Percentiles rank a stretch among this genome's conserved stretches.
These are phyloP conservation scores for Candida sakaeoensis DNA, from an alignment of 805 yeast genomes.

Conservation along the genomic window DNA sequence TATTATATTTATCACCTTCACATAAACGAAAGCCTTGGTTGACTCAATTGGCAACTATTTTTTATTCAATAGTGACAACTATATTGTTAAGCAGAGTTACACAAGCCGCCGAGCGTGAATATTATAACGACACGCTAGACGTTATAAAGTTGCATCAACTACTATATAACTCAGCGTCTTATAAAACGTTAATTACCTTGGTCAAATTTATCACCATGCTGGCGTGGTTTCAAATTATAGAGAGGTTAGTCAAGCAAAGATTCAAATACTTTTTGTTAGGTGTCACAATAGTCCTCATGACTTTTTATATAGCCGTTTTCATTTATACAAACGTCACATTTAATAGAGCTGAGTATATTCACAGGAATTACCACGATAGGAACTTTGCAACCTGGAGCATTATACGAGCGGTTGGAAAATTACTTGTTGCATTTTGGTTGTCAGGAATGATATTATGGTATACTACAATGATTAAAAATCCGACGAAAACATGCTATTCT, in stretches of 20 bases:
- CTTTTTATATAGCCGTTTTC: conserved; percentile 18
- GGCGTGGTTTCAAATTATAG: conserved; percentile 54
- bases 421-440: conserved; percentile 25
- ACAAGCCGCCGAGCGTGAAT: conserved; percentile 46
- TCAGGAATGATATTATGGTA: conserved; percentile 34
- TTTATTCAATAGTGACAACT: conserved; percentile 53
- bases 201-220: conserved; percentile 43
- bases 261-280: conserved; percentile 24
- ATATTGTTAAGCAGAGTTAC: conserved; percentile 47
- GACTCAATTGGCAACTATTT: conserved; percentile 54
- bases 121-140: conserved; percentile 51
- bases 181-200: conserved; percentile 38
- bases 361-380: not conserved
- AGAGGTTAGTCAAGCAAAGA: conserved; percentile 28
- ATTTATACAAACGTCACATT: conserved; percentile 12
- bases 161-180: conserved; percentile 35
- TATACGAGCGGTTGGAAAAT: conserved; percentile 26
- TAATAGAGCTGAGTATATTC: conserved; percentile 6
- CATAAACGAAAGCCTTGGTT: conserved; percentile 54
- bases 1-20: conserved; percentile 48
- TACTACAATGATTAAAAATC: conserved; percentile 32
- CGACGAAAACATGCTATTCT: conserved; percentile 43
- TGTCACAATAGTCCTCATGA: conserved; percentile 27
- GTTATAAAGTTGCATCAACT: conserved; percentile 34
- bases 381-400: conserved; percentile 18